Evolutionary conservation across 805 yeast species (phyloP).

Genomic region (Zygoascus tannicola): DNA sequence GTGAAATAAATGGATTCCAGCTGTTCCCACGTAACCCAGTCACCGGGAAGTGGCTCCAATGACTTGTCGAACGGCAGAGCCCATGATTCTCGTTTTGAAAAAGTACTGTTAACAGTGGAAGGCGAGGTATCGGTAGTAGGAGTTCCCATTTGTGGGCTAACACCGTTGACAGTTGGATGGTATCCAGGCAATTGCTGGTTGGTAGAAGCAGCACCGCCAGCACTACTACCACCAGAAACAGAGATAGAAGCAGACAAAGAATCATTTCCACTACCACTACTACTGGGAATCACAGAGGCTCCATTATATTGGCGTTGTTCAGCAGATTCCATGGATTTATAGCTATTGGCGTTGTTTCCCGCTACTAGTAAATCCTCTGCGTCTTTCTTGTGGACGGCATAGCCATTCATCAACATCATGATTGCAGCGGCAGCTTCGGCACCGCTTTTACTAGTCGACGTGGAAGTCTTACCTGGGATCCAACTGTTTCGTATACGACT

Average conservation of each 20-base stretch:
- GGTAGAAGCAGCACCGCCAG: neutral
- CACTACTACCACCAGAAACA: neutral
- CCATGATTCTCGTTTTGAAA: neutral
- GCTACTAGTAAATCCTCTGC: neutral
- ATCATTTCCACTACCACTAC: neutral
- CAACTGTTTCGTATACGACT: neutral
- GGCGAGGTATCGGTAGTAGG: neutral
- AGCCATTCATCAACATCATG: conserved; percentile 4
- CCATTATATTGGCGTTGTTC: neutral
- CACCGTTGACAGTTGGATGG: neutral
- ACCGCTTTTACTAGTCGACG: neutral
- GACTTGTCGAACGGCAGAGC: neutral
- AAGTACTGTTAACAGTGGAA: neutral
- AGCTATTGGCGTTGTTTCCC: neutral
- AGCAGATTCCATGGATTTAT: neutral
- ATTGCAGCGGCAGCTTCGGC: conserved; percentile 3
- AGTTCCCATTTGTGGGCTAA: neutral
- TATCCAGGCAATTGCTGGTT: neutral
- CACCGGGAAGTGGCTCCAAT: neutral
- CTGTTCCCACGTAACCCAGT: neutral
- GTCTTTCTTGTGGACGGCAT: neutral
- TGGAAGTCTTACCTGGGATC: neutral
- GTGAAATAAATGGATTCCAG: neutral
- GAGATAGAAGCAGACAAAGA: neutral
- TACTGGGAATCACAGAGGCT: neutral